Conservation (phyloP, 106 monocot species). For the Dendrobium chrysotoxum region DNA sequence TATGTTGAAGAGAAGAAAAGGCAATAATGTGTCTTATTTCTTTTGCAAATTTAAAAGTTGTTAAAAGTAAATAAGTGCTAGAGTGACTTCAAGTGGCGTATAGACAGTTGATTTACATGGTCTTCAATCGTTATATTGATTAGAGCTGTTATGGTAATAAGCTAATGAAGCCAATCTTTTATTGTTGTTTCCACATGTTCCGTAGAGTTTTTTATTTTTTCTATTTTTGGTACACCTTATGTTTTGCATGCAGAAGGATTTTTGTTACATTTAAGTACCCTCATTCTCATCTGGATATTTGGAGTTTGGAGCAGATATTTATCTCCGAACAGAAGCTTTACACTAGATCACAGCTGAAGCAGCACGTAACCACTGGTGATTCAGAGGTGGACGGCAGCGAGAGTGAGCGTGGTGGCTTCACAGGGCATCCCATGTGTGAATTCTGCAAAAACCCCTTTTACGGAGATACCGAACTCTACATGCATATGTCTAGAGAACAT, state of each 20-base stretch:
- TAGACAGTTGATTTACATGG: not conserved
- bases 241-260: not conserved
- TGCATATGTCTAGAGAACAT: constrained; percentile 90
- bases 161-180: constrained; percentile 7
- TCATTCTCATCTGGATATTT: constrained; percentile 1
- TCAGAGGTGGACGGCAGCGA: constrained; percentile 93
- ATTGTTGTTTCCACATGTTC: not conserved
- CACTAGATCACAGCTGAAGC: constrained; percentile 67
- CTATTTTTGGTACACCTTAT: not conserved
- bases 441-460: constrained; percentile 90
- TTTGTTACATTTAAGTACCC: not conserved
- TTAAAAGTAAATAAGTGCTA: too few species aligned
- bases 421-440: constrained; percentile 92
- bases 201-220: not conserved
- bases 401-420: constrained; percentile 85
- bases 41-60: too few species aligned
- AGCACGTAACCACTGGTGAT: constrained; percentile 71
- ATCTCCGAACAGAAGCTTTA: constrained; percentile 97
- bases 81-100: not conserved
- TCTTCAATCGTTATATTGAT: not conserved
- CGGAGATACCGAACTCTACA: constrained; percentile 93
- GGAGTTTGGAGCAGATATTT: constrained; percentile 54
- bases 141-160: not conserved
- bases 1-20: too few species aligned
- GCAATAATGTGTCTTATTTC: too few species aligned